Percentiles rank a stretch among this genome's conserved stretches.
Evolutionary conservation across 805 yeast species (phyloP).

Genomic region (Huiozyma sinensis): DNA sequence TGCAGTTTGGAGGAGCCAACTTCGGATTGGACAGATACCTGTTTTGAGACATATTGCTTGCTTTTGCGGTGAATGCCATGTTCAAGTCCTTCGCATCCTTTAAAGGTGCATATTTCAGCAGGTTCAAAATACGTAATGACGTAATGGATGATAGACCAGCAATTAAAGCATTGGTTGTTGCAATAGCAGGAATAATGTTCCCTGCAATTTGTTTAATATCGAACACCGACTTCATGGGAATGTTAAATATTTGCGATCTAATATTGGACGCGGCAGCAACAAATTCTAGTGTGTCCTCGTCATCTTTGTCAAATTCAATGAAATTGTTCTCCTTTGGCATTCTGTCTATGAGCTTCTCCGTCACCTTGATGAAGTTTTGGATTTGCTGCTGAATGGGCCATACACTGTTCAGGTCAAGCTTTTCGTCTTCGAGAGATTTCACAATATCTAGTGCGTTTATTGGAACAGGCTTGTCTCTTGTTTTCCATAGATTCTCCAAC

Average conservation of each 20-base stretch:
- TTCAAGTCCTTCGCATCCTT: slow-evolving; percentile 28
- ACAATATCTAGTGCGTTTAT: slow-evolving; percentile 22
- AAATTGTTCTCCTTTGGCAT: slow-evolving; percentile 25
- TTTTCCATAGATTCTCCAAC: slow-evolving; percentile 71
- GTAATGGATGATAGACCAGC: slow-evolving; percentile 79
- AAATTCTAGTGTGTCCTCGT: slow-evolving; percentile 78
- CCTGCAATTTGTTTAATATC: slow-evolving; percentile 94
- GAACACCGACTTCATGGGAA: slow-evolving; percentile 65
- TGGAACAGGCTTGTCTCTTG: slow-evolving; percentile 59
- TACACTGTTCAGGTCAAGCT: slow-evolving; percentile 26
- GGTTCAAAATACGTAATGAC: slow-evolving; percentile 45
- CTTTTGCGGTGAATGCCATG: slow-evolving; percentile 42
- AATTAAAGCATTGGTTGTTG: slow-evolving; percentile 92
- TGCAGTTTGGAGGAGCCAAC: slow-evolving; percentile 50
- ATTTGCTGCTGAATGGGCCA: slow-evolving; percentile 62
- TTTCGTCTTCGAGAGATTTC: slow-evolving; percentile 5
- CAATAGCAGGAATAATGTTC: slow-evolving; percentile 95
- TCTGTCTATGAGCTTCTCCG: slow-evolving; percentile 42
- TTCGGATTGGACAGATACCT: slow-evolving; percentile 56
- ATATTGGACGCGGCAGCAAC: slow-evolving; percentile 80
- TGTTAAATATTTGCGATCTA: slow-evolving; percentile 58
- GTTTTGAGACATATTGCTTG: slow-evolving; percentile 34
- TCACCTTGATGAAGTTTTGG: slow-evolving; percentile 42
- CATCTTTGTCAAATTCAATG: slow-evolving; percentile 86
- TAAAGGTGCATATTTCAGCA: slow-evolving; percentile 25